Conservation (phyloP, 768 basidiomycete genomes). For the Auriscalpium vulgare region DNA sequence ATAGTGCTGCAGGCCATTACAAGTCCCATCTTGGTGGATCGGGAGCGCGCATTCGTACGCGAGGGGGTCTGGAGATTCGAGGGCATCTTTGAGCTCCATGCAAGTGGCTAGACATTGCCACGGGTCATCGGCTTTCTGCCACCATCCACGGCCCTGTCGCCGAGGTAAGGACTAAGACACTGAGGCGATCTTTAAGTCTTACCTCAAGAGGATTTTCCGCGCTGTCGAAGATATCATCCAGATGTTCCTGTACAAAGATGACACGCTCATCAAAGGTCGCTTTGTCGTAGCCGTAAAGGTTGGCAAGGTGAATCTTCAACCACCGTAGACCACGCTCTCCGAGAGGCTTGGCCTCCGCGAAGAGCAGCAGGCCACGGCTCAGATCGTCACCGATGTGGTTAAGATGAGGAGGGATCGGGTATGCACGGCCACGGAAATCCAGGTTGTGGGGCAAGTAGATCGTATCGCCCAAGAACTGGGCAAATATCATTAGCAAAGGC, state of each 20-base stretch:
- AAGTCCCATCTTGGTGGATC: constrained; percentile 96
- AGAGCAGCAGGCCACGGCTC: constrained; percentile 77
- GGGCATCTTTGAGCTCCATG: constrained; percentile 77
- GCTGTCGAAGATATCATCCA: constrained; percentile 76
- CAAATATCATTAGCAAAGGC: neutral
- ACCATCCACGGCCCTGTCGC: constrained; percentile 71
- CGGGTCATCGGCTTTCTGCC: constrained; percentile 87
- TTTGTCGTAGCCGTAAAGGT: constrained; percentile 92
- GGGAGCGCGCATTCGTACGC: constrained; percentile 65
- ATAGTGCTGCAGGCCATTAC: constrained; percentile 97
- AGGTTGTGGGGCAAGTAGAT: constrained; percentile 95
- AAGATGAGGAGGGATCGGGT: constrained; percentile 92
- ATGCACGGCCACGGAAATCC: constrained; percentile 96
- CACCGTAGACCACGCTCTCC: constrained; percentile 82
- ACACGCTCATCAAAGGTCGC: constrained; percentile 91
- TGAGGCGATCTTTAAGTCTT: constrained; percentile 15
- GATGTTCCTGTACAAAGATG: constrained; percentile 58
- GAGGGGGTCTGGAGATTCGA: constrained; percentile 58
- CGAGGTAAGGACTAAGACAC: constrained; percentile 2
- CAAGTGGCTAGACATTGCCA: constrained; percentile 97
- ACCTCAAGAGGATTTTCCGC: constrained; percentile 75
- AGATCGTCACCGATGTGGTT: constrained; percentile 96
- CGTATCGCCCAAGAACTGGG: constrained; percentile 75
- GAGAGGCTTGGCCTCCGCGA: constrained; percentile 71
- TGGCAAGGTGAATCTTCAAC: constrained; percentile 94